Base-by-base conservation (phyloP, 495 filamentous ascomycete species). In the Tuber umbilicatum region DNA sequence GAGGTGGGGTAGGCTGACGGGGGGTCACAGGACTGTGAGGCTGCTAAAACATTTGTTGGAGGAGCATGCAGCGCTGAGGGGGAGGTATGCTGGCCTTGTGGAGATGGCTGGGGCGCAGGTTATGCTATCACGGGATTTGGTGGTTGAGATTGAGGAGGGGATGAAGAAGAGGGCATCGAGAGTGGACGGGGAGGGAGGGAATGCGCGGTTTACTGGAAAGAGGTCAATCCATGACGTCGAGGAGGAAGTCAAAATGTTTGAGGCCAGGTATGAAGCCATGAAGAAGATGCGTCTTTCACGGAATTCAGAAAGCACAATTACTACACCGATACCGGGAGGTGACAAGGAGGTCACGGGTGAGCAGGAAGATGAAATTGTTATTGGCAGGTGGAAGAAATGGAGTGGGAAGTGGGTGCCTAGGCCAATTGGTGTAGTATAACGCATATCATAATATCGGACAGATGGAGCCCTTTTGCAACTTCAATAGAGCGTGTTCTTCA, bases 351-450 rank as follows among this genome's bases (percentile, higher is more conserved):
- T 27, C 42, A 71, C 75, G 50, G 50, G 1, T 40, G 50, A 69
- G 41, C 23, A 70, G 16, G 70, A 64, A 10, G 73, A 47, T 10
- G 39, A 42, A 16, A 21, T 75, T 21, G 73, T 71, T 19, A 73
- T 74, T 19, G 73, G 82, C 68, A 85, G 84, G 23, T 90, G 89
- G 89, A 83, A 79, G 35, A 83, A 81, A 71, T 89, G 88, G 81
- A 81, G 86, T 72, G 87, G 87, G 2, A 79, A 82, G 10, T 91
- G 89, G 89, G 83, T 84, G 31, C 87, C 88, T n/a, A 90, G 86
- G 80, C 89, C 89, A 1, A 90, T 91, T 76, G 89, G 89, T 27
- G 82, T 88, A 71, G 84, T 89, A 43, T 88, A 84, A 72, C 37
- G 17, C 35, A 42, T n/a, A 37, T 42, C 31, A 64, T 70, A 9